phyloP scores from a whole-genome alignment of 805 yeast genomes.

The Starmerella potacharoeniae region DNA sequence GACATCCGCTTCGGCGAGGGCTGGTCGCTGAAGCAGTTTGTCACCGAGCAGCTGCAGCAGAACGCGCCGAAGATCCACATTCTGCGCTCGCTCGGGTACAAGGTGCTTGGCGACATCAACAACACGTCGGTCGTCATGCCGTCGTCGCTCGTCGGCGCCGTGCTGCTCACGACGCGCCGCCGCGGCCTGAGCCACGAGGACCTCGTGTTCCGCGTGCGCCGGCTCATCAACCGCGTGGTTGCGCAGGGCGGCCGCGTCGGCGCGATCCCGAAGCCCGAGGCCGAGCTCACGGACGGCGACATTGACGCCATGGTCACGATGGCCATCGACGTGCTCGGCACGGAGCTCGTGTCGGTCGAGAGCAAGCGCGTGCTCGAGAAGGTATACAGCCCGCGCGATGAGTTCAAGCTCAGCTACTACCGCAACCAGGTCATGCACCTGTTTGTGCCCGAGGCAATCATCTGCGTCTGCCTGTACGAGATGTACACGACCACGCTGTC shows the following conservation, averaged over 20 bases:
- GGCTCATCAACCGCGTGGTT: slow-evolving; percentile 29
- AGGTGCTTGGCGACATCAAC: slow-evolving; percentile 43
- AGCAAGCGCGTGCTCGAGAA: slow-evolving; percentile 30
- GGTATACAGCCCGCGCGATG: slow-evolving; percentile 35
- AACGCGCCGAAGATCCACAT: slow-evolving; percentile 15
- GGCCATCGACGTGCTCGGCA: slow-evolving; percentile 33
- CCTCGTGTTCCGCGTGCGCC: slow-evolving; percentile 28
- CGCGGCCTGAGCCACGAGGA: slow-evolving; percentile 31
- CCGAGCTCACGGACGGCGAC: slow-evolving; percentile 19
- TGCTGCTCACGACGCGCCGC: slow-evolving; percentile 32
- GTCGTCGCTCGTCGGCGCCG: slow-evolving; percentile 42
- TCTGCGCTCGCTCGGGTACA: slow-evolving; percentile 43
- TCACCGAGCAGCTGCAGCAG: slow-evolving; percentile 25
- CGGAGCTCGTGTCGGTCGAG: slow-evolving; percentile 29
- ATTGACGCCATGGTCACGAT: slow-evolving; percentile 30
- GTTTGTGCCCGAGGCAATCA: slow-evolving; percentile 42
- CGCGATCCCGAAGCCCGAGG: slow-evolving; percentile 24
- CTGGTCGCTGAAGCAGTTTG: slow-evolving; percentile 31
- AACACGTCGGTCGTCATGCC: slow-evolving; percentile 42
- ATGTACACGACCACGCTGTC: slow-evolving; percentile 19
- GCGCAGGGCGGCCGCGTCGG: slow-evolving; percentile 33
- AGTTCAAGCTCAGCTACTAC: slow-evolving; percentile 47
- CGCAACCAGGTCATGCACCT: slow-evolving; percentile 47
- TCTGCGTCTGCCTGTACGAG: slow-evolving; percentile 33
- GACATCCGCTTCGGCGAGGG: slow-evolving; percentile 34